phyloP scores from a whole-genome alignment of 495 filamentous ascomycete genomes.

The Neurospora africana region DNA sequence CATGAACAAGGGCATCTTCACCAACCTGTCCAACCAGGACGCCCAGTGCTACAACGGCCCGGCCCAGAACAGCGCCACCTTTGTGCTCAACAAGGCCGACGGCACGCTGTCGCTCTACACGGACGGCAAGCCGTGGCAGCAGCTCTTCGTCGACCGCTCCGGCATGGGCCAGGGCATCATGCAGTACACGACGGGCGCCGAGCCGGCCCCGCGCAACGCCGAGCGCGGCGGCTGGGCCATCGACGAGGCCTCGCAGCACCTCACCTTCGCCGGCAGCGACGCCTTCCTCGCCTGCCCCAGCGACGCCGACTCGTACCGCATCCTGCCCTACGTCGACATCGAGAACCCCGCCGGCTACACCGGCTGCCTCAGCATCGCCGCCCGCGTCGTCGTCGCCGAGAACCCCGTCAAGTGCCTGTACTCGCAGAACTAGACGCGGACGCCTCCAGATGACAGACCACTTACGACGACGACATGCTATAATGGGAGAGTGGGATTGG shows the following conservation, averaged over 20 bases:
- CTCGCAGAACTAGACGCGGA: not conserved
- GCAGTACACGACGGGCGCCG: constrained; percentile 36
- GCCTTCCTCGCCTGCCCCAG: too few species aligned
- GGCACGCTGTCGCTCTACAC: constrained; percentile 38
- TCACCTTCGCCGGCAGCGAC: too few species aligned
- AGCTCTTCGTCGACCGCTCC: constrained; percentile 42
- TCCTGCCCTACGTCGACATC: constrained; percentile 36
- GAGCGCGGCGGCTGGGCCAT: constrained; percentile 15
- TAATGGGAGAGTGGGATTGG: not conserved
- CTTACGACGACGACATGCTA: not conserved
- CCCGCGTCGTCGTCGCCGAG: constrained; percentile 16
- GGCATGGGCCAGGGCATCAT: constrained; percentile 46
- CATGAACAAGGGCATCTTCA: constrained; percentile 32
- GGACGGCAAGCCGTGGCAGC: constrained; percentile 28
- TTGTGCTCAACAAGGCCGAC: constrained; percentile 32
- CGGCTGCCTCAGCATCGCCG: constrained; percentile 34
- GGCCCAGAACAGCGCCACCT: constrained; percentile 31
- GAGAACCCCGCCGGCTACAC: constrained; percentile 34
- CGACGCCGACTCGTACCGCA: constrained; percentile 25
- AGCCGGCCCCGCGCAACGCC: constrained; percentile 26
- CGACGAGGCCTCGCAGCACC: too few species aligned
- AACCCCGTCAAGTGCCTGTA: constrained; percentile 23
- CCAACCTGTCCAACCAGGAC: constrained; percentile 29
- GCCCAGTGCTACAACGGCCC: constrained; percentile 34
- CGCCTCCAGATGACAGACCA: not conserved